Conservation (phyloP, 1,284 basidiomycete genomes). For the Anthracocystis setariae region DNA sequence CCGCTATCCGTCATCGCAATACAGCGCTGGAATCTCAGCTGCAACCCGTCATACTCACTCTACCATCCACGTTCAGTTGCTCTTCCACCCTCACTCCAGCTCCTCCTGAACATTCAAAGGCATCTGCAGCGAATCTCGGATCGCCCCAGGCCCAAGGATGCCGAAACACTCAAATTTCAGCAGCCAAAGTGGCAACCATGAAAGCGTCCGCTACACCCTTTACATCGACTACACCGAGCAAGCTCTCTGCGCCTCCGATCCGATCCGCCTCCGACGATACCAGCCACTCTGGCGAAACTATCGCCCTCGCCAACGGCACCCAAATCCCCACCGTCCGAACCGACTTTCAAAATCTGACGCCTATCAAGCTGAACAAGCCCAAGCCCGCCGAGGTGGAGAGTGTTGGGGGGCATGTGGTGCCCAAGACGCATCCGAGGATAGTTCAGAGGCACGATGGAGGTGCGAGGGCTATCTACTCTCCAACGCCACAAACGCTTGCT, state of each 20-base stretch:
- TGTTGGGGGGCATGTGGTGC: slow-evolving; percentile 40
- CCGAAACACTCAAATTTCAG: neutral
- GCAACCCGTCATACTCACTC: slow-evolving; percentile 35
- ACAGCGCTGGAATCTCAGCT: slow-evolving; percentile 28
- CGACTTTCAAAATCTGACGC: slow-evolving; percentile 52
- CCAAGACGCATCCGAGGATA: slow-evolving; percentile 16
- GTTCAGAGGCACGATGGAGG: slow-evolving; percentile 36
- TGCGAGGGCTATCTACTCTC: slow-evolving; percentile 47
- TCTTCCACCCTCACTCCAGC: slow-evolving; percentile 10
- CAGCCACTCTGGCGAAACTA: slow-evolving; percentile 20
- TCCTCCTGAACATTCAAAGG: neutral
- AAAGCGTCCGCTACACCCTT: slow-evolving; percentile 36
- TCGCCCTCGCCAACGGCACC: slow-evolving; percentile 32
- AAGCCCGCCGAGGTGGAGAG: slow-evolving; percentile 4
- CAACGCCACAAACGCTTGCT: slow-evolving; percentile 47
- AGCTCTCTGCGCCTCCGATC: slow-evolving; percentile 31
- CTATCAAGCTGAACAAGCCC: slow-evolving; percentile 30
- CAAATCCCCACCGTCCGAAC: slow-evolving; percentile 44
- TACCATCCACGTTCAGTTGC: slow-evolving; percentile 25
- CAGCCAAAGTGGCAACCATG: slow-evolving; percentile 28
- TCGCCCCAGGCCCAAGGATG: neutral
- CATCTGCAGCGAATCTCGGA: neutral
- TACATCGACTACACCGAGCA: slow-evolving; percentile 21
- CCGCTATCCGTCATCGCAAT: slow-evolving; percentile 31
- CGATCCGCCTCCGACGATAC: slow-evolving; percentile 36